phyloP scores from a whole-genome alignment of 139 green algal species.

The Marvania coccoides region DNA sequence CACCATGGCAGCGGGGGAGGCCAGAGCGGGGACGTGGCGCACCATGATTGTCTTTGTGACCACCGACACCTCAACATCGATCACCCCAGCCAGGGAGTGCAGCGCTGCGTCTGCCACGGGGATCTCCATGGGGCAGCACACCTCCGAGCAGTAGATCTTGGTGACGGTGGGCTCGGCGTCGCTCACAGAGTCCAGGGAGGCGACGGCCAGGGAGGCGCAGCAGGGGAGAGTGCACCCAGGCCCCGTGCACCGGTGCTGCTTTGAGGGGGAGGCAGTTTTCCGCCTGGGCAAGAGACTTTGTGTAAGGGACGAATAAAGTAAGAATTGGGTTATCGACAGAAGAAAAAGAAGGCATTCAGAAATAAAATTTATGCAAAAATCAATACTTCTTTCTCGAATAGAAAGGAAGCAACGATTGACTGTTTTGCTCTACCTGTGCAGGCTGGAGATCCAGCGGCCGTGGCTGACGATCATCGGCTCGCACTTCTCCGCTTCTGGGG shows the following conservation, averaged over 20 bases:
- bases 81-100: conserved; percentile 41
- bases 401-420: too few species aligned
- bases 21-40: conserved; percentile 27
- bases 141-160: conserved; percentile 39
- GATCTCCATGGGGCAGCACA: conserved; percentile 66
- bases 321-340: too few species aligned
- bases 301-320: too few species aligned
- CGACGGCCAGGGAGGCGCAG: not conserved
- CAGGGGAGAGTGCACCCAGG: not conserved
- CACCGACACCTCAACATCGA: conserved; percentile 44
- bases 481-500: not conserved
- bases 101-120: conserved; percentile 51
- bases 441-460: too few species aligned
- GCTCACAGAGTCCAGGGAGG: not conserved
- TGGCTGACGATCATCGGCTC: conserved; percentile 1
- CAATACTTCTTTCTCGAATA: too few species aligned
- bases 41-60: conserved; percentile 58
- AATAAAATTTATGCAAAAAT: too few species aligned
- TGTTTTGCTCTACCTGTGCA: too few species aligned
- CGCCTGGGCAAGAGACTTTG: too few species aligned
- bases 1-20: conserved; percentile 37
- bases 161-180: not conserved
- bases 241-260: conserved; percentile 4
- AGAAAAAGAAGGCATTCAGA: too few species aligned
- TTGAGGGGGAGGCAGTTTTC: too few species aligned